phyloP scores from a whole-genome alignment of 2,329 filamentous ascomycete genomes.

The Colletotrichum tofieldiae region DNA sequence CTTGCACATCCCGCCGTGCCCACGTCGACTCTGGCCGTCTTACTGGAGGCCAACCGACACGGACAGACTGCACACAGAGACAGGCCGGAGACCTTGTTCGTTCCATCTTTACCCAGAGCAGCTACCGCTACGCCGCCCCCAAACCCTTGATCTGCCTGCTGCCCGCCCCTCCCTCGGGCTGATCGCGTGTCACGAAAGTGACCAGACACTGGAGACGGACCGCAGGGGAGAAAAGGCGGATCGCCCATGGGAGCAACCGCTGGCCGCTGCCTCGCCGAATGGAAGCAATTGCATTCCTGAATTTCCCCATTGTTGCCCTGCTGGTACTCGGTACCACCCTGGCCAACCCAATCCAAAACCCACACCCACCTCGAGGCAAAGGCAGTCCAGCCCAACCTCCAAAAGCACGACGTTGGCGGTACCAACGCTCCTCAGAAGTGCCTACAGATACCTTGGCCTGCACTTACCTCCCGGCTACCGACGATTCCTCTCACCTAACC shows the following conservation, averaged over 20 bases:
- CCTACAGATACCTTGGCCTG: background rate
- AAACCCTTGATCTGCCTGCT: slow-evolving; percentile 31
- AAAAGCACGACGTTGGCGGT: slow-evolving; percentile 2
- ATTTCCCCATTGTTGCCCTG: slow-evolving; percentile 6
- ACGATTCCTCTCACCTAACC: slow-evolving; percentile 4
- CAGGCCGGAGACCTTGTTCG: slow-evolving; percentile 2
- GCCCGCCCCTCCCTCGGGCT: slow-evolving; percentile 10
- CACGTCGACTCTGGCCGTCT: background rate
- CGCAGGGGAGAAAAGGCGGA: slow-evolving; percentile 7
- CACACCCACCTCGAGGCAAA: slow-evolving; percentile 4
- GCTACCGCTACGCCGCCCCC: slow-evolving; percentile 3
- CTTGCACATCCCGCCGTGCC: slow-evolving; percentile 22
- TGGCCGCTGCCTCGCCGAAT: background rate
- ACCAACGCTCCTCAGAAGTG: background rate
- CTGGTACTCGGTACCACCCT: slow-evolving; percentile 5
- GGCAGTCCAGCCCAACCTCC: slow-evolving; percentile 33
- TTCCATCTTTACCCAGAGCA: background rate
- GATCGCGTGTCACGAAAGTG: slow-evolving; percentile 40
- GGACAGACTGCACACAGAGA: background rate
- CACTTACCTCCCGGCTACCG: slow-evolving; percentile 10
- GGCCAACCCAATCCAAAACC: slow-evolving; percentile 15
- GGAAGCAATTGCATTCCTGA: slow-evolving; percentile 3
- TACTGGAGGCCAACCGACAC: background rate
- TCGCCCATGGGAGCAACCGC: slow-evolving; percentile 18
- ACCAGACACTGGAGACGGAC: slow-evolving; percentile 10